phyloP scores from a whole-genome alignment of 2,329 filamentous ascomycete genomes.

The Aureobasidium zeae region DNA sequence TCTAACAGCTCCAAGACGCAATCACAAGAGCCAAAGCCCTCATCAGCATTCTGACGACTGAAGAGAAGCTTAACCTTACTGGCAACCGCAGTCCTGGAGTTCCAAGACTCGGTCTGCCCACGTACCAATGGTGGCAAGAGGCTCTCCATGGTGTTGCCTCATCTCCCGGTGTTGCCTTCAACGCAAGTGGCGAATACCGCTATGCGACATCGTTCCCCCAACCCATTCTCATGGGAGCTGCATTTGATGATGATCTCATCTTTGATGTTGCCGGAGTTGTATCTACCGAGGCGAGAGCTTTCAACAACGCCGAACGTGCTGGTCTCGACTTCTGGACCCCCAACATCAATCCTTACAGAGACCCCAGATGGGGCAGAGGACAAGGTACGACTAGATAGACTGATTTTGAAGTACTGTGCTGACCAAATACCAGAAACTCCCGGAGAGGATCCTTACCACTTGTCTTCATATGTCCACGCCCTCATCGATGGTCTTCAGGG shows the following conservation, averaged over 20 bases:
- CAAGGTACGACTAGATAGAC: slow-evolving; percentile 21
- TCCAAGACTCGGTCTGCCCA: slow-evolving; percentile 46
- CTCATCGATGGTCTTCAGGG: slow-evolving; percentile 30
- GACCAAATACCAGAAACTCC: slow-evolving; percentile 10
- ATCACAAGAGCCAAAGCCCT: slow-evolving; percentile 38
- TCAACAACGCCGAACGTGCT: slow-evolving; percentile 50
- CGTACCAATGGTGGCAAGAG: slow-evolving; percentile 55
- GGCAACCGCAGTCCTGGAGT: slow-evolving; percentile 43
- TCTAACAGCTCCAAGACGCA: slow-evolving; percentile 20
- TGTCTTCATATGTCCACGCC: slow-evolving; percentile 27
- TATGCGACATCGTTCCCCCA: slow-evolving; percentile 57
- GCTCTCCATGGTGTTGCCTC: slow-evolving; percentile 46
- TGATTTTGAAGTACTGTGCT: background rate
- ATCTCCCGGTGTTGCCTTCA: slow-evolving; percentile 48
- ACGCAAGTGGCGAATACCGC: slow-evolving; percentile 43
- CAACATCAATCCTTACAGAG: slow-evolving; percentile 55
- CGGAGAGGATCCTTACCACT: slow-evolving; percentile 25
- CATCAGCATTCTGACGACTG: slow-evolving; percentile 41
- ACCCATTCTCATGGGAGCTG: slow-evolving; percentile 53
- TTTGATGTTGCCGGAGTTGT: slow-evolving; percentile 47
- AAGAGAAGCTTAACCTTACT: slow-evolving; percentile 48
- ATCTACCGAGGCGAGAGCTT: slow-evolving; percentile 54
- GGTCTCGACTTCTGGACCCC: slow-evolving; percentile 56
- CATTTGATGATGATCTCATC: slow-evolving; percentile 56
- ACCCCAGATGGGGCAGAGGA: slow-evolving; percentile 37